These are phyloP conservation scores for Pneumocystis wakefieldiae DNA, from an alignment of 1,139 yeast species.

Conservation along the genomic window DNA sequence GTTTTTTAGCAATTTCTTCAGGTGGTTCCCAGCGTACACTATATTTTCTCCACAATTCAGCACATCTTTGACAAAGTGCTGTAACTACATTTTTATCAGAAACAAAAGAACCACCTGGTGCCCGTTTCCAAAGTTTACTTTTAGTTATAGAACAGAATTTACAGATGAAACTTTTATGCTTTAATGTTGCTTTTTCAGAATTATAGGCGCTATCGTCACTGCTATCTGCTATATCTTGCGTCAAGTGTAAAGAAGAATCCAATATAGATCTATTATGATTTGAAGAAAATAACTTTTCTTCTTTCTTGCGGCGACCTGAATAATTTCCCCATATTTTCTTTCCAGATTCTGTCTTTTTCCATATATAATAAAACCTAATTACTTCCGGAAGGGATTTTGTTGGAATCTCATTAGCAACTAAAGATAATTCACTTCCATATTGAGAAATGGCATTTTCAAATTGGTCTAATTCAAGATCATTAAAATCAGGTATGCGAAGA, in stretches of 20 bases:
- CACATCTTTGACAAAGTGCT: conserved; percentile 76
- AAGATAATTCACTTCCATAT: conserved; percentile 68
- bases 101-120: conserved; percentile 45
- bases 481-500: conserved; percentile 62
- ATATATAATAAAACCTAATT: conserved; percentile 70
- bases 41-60: conserved; percentile 78
- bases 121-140: conserved; percentile 54
- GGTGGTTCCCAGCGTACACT: conserved; percentile 87
- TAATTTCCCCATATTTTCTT: conserved; percentile 68
- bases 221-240: conserved; percentile 43
- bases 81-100: conserved; percentile 23
- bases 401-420: conserved; percentile 52
- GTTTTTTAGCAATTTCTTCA: conserved; percentile 43
- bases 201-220: conserved; percentile 64
- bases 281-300: conserved; percentile 21
- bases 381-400: conserved; percentile 61
- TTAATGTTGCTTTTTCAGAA: conserved; percentile 29
- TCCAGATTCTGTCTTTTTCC: conserved; percentile 80
- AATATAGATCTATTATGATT: conserved; percentile 22
- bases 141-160: conserved; percentile 44
- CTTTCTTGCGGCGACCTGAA: conserved; percentile 52
- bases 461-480: conserved; percentile 42
- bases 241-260: conserved; percentile 19
- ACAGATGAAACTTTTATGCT: conserved; percentile 36
- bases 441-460: conserved; percentile 66